Evolutionary conservation across 805 yeast genomes (phyloP).

Genomic region (Maudiozyma serrabonitensis): DNA sequence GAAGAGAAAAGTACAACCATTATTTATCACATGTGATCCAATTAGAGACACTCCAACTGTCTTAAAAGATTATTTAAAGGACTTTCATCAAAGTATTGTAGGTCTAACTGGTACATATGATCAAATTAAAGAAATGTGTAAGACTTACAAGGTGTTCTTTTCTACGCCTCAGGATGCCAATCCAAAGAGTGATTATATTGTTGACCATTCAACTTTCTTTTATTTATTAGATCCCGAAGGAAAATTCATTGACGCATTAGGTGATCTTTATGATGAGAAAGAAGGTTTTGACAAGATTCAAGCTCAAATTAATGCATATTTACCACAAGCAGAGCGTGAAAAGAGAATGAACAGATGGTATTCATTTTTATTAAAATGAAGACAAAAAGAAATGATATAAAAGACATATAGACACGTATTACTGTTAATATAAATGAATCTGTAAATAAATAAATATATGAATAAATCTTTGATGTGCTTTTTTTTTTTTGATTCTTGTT

Average conservation of each 20-base stretch:
- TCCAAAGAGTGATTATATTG: slow-evolving; percentile 91
- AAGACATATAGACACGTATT: too few species aligned
- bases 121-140: slow-evolving; percentile 73
- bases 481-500: background rate
- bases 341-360: slow-evolving; percentile 52
- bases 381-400: too few species aligned
- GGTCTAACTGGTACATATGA: slow-evolving; percentile 92
- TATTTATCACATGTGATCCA: slow-evolving; percentile 94
- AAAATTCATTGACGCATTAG: slow-evolving; percentile 85
- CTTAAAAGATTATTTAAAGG: slow-evolving; percentile 66
- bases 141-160: slow-evolving; percentile 87
- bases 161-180: slow-evolving; percentile 88
- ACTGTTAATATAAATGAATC: background rate
- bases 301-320: slow-evolving; percentile 66
- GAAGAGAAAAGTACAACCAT: slow-evolving; percentile 52
- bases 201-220: slow-evolving; percentile 94
- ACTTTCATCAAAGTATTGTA: slow-evolving; percentile 78
- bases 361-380: slow-evolving; percentile 26
- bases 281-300: slow-evolving; percentile 70
- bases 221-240: slow-evolving; percentile 97
- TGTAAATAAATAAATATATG: background rate
- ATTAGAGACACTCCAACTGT: slow-evolving; percentile 85
- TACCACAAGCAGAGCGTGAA: slow-evolving; percentile 64
- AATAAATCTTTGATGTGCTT: background rate
- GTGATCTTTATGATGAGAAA: slow-evolving; percentile 74